Percentiles rank a stretch among this genome's conserved stretches.
Evolutionary conservation across 495 filamentous ascomycete species (phyloP).

Genomic region (Aspergillus funiculosus): DNA sequence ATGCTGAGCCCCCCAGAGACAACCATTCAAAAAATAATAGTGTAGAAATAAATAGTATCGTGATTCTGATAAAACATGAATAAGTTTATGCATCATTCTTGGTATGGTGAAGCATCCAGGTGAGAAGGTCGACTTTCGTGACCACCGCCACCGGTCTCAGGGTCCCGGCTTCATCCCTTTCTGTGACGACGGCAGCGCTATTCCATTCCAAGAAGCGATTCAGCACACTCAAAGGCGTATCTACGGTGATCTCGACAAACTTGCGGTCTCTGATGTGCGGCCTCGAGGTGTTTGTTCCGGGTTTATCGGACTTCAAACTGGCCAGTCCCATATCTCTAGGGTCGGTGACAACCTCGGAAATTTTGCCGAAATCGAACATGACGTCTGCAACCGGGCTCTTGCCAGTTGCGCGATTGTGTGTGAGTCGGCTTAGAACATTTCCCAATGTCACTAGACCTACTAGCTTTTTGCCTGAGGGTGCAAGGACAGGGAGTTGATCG

Average conservation of each 20-base stretch:
- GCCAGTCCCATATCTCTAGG: constrained; percentile 53
- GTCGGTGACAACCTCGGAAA: constrained; percentile 84
- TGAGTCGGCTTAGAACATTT: constrained; percentile 87
- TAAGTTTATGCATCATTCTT: constrained; percentile 10
- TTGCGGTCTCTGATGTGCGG: constrained; percentile 47
- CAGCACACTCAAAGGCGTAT: constrained; percentile 76
- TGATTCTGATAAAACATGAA: not conserved
- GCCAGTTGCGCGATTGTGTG: constrained; percentile 66
- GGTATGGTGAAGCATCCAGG: constrained; percentile 79
- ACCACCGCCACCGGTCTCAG: constrained; percentile 84
- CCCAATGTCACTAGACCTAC: constrained; percentile 91
- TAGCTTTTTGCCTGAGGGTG: constrained; percentile 59
- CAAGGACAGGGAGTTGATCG: constrained; percentile 89
- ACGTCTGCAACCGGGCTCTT: constrained; percentile 72
- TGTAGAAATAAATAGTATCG: not conserved
- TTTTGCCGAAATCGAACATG: constrained; percentile 90
- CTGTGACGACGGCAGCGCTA: constrained; percentile 87
- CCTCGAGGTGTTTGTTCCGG: constrained; percentile 10
- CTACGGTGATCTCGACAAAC: constrained; percentile 89
- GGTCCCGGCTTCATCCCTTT: constrained; percentile 51
- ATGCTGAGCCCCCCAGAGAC: no score
- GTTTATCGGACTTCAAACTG: constrained; percentile 5
- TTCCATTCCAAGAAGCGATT: constrained; percentile 98
- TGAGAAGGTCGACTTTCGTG: constrained; percentile 92
- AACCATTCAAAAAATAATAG: constrained; percentile 1